Evolutionary conservation across 371 early-diverging fungal species (phyloP).

Genomic region (Sporodiniella umbellata): DNA sequence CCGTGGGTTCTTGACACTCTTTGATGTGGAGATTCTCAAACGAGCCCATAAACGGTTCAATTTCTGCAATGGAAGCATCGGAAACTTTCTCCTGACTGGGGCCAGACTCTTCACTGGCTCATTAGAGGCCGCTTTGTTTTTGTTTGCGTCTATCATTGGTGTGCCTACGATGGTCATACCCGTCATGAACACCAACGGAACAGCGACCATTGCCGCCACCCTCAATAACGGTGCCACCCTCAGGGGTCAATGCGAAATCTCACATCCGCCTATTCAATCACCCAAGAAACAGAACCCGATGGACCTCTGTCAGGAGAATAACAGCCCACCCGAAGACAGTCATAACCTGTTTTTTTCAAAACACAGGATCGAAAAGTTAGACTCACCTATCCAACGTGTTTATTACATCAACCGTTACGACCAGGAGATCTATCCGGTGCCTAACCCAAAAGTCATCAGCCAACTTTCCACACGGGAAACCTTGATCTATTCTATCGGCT

Average conservation of each 20-base stretch:
- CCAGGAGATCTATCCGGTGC: conserved; percentile 67
- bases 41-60: conserved; percentile 68
- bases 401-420: conserved; percentile 71
- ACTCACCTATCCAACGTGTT: conserved; percentile 56
- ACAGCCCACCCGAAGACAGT: conserved; percentile 2
- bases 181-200: conserved; percentile 61
- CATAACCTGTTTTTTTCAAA: conserved; percentile 58
- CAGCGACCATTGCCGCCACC: conserved; percentile 64
- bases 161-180: conserved; percentile 64
- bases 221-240: conserved; percentile 55
- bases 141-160: conserved; percentile 63
- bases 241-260: conserved; percentile 69
- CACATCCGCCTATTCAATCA: conserved; percentile 46
- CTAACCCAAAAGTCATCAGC: conserved; percentile 62
- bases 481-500: conserved; percentile 69
- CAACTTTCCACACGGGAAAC: conserved; percentile 52
- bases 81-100: conserved; percentile 76
- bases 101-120: conserved; percentile 70
- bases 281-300: conserved; percentile 30
- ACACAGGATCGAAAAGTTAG: conserved; percentile 32
- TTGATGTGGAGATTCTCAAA: conserved; percentile 66
- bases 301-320: conserved; percentile 18
- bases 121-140: conserved; percentile 68
- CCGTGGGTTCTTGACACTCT: conserved; percentile 66
- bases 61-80: conserved; percentile 71